These are phyloP conservation scores for Hypoxylon sp. DNA, from an alignment of 2,329 filamentous ascomycete species.

Conservation along the genomic window DNA sequence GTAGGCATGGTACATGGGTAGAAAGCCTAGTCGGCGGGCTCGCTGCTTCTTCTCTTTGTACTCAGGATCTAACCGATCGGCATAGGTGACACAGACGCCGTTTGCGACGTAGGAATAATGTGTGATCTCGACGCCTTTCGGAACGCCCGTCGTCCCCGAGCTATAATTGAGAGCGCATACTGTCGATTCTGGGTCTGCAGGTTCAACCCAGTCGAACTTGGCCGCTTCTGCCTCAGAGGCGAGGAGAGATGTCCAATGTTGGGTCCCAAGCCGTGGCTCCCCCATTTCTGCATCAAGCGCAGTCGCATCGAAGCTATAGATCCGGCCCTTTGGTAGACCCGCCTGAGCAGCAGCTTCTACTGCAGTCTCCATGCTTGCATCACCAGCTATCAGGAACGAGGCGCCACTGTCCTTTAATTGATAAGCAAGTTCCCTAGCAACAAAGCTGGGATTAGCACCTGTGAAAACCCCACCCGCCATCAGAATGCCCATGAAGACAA, in stretches of 20 bases:
- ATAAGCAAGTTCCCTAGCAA: slow-evolving; percentile 79
- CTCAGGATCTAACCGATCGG: slow-evolving; percentile 63
- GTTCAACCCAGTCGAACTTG: slow-evolving; percentile 74
- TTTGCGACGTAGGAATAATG: slow-evolving; percentile 84
- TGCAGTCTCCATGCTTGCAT: slow-evolving; percentile 71
- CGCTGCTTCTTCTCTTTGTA: slow-evolving; percentile 60
- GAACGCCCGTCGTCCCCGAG: slow-evolving; percentile 83
- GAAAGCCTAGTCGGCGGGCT: slow-evolving; percentile 71
- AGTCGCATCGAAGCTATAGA: slow-evolving; percentile 77
- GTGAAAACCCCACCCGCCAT: slow-evolving; percentile 86
- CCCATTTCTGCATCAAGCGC: slow-evolving; percentile 55
- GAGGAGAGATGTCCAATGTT: slow-evolving; percentile 52
- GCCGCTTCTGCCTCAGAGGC: slow-evolving; percentile 60
- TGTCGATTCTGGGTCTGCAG: slow-evolving; percentile 63
- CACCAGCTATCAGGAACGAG: slow-evolving; percentile 75
- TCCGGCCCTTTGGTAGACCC: slow-evolving; percentile 66
- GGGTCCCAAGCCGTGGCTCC: slow-evolving; percentile 48
- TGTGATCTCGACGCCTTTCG: slow-evolving; percentile 87
- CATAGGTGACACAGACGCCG: slow-evolving; percentile 69
- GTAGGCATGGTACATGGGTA: slow-evolving; percentile 84
- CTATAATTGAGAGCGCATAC: slow-evolving; percentile 84
- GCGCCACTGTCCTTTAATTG: slow-evolving; percentile 81
- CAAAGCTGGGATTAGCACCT: slow-evolving; percentile 79
- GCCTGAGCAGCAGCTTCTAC: slow-evolving; percentile 74
- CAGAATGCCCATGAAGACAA: slow-evolving; percentile 78